Evolutionary conservation across 495 filamentous ascomycete genomes (phyloP).

Genomic region (Neurospora hispaniola): DNA sequence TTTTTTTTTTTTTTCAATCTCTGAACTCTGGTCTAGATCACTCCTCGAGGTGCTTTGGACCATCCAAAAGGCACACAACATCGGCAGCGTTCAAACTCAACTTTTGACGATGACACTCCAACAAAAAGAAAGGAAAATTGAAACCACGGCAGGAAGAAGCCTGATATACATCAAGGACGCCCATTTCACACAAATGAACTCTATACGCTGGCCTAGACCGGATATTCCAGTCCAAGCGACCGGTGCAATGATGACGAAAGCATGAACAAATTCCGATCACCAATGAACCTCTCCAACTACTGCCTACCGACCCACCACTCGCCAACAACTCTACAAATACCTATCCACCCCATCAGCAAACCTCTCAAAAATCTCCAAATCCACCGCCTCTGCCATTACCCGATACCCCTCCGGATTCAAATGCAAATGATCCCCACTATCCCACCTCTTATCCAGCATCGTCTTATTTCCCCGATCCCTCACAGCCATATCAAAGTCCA

Average conservation of each 20-base stretch:
- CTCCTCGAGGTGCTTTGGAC: background rate
- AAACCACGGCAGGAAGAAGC: background rate
- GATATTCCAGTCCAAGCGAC: background rate
- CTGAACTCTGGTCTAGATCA: background rate
- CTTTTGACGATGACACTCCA: background rate
- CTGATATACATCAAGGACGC: background rate
- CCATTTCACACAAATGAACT: background rate
- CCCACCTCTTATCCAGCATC: slow-evolving; percentile 34
- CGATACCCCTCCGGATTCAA: slow-evolving; percentile 47
- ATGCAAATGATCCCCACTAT: slow-evolving; percentile 57
- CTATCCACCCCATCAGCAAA: slow-evolving; percentile 12
- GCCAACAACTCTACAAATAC: slow-evolving; percentile 6
- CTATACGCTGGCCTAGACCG: background rate
- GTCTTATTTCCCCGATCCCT: slow-evolving; percentile 35
- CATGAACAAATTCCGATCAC: background rate
- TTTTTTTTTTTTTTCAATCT: background rate
- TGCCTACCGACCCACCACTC: background rate
- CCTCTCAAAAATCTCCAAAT: slow-evolving; percentile 36
- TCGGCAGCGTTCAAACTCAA: background rate
- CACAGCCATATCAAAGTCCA: slow-evolving; percentile 51
- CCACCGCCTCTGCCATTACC: slow-evolving; percentile 46
- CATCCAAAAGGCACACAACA: background rate
- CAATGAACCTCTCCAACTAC: background rate
- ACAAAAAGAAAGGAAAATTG: background rate
- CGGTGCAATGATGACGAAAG: background rate